Evolutionary conservation across 139 green algal species (phyloP).

Genomic region (Volvox reticuliferus): DNA sequence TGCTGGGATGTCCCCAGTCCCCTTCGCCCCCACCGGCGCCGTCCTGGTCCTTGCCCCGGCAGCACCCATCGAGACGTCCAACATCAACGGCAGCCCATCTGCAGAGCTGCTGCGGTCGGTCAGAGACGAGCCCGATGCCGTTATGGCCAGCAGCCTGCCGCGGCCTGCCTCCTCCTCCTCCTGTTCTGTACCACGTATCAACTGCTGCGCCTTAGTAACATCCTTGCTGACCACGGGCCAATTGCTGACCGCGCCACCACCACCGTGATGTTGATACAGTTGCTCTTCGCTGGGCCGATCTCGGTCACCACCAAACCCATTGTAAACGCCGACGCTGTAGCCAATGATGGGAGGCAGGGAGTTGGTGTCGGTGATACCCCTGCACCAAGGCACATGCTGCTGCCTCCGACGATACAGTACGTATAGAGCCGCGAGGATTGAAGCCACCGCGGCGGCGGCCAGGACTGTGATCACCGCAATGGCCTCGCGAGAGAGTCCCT

Average conservation of each 20-base stretch:
- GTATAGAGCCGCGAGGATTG: neutral
- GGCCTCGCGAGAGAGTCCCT: neutral
- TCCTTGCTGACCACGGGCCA: too few species aligned
- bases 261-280: too few species aligned
- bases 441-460: neutral
- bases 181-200: neutral
- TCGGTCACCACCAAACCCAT: neutral
- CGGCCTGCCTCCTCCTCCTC: neutral
- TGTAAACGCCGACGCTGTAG: neutral
- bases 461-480: slow-evolving; percentile 5
- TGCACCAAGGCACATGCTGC: too few species aligned
- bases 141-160: neutral
- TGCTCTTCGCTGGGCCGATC: neutral
- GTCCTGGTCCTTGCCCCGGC: neutral
- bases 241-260: too few species aligned
- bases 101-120: neutral
- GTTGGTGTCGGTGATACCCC: neutral
- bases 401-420: neutral
- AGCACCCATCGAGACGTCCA: neutral
- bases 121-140: neutral
- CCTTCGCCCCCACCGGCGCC: neutral
- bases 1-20: neutral
- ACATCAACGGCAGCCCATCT: neutral
- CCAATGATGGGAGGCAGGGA: neutral
- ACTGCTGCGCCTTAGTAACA: neutral